phyloP scores from a whole-genome alignment of 2,329 filamentous ascomycete genomes.

The Fusarium odoratissimum region DNA sequence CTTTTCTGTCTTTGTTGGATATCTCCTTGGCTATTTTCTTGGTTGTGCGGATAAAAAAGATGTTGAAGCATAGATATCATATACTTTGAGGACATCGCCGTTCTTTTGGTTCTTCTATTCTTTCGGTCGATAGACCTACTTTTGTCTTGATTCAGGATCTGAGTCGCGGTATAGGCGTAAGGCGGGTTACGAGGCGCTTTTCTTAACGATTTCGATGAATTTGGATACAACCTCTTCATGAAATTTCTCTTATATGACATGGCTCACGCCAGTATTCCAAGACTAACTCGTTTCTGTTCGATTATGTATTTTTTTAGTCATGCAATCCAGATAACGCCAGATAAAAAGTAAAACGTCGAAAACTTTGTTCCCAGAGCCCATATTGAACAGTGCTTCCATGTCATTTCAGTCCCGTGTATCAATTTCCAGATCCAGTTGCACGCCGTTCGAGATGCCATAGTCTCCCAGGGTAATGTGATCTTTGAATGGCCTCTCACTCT shows the following conservation, averaged over 20 bases:
- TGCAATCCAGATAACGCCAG: background rate
- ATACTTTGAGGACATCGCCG: background rate
- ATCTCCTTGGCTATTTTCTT: background rate
- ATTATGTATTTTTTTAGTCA: constrained; percentile 1
- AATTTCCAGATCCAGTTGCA: constrained; percentile 73
- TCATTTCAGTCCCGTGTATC: constrained; percentile 66
- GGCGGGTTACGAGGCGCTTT: background rate
- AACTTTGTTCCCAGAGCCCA: background rate
- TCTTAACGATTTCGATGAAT: background rate
- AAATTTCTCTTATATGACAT: background rate
- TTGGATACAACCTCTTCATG: background rate
- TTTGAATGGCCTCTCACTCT: constrained; percentile 94
- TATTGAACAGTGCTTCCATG: background rate
- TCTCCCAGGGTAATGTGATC: constrained; percentile 88
- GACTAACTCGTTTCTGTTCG: background rate
- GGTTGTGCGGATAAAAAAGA: background rate
- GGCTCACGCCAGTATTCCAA: background rate
- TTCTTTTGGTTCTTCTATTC: background rate
- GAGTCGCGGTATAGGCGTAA: background rate
- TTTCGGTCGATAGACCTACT: background rate
- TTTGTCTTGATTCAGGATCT: background rate
- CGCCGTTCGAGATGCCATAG: constrained; percentile 93
- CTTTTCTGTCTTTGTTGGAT: background rate
- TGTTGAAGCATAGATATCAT: background rate
- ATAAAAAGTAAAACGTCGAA: background rate